Evolutionary conservation across 2,329 filamentous ascomycete species (phyloP).

Genomic region (Catunica adiposa): DNA sequence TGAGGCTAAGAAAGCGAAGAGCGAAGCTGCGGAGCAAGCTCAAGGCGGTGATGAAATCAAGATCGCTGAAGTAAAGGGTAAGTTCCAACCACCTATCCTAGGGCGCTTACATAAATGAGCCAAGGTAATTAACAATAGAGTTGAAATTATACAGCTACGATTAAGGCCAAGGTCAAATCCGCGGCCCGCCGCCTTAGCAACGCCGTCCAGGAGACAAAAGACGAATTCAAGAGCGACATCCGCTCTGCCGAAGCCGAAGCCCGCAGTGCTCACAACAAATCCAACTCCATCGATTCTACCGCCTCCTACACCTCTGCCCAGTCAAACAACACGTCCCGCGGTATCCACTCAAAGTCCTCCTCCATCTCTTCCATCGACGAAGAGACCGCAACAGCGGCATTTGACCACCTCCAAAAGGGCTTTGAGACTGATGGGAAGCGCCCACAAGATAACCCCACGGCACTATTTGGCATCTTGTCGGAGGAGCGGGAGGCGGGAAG

Average conservation of each 20-base stretch:
- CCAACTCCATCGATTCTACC: not conserved
- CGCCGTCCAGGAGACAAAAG: constrained; percentile 4
- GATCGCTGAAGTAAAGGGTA: constrained; percentile 11
- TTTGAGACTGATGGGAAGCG: not conserved
- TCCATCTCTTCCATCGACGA: not conserved
- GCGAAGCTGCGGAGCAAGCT: not conserved
- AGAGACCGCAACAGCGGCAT: not conserved
- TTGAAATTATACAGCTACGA: not conserved
- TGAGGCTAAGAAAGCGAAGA: constrained; percentile 3
- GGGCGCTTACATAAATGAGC: not conserved
- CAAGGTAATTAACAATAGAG: not conserved
- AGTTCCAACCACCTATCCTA: not conserved
- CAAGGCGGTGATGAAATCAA: constrained; percentile 8
- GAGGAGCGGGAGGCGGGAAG: not conserved
- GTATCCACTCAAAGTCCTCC: not conserved
- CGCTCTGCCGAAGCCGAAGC: not conserved
- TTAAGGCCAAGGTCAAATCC: constrained; percentile 5
- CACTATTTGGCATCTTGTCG: constrained; percentile 8
- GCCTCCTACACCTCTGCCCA: not conserved
- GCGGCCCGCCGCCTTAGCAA: constrained; percentile 5
- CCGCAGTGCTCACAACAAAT: constrained; percentile 1
- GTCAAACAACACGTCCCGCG: not conserved
- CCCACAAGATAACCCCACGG: not conserved
- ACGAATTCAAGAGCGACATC: constrained; percentile 3
- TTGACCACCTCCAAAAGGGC: not conserved